phyloP scores from a whole-genome alignment of 2,329 filamentous ascomycete species.

The Fusarium pseudograminearum region DNA sequence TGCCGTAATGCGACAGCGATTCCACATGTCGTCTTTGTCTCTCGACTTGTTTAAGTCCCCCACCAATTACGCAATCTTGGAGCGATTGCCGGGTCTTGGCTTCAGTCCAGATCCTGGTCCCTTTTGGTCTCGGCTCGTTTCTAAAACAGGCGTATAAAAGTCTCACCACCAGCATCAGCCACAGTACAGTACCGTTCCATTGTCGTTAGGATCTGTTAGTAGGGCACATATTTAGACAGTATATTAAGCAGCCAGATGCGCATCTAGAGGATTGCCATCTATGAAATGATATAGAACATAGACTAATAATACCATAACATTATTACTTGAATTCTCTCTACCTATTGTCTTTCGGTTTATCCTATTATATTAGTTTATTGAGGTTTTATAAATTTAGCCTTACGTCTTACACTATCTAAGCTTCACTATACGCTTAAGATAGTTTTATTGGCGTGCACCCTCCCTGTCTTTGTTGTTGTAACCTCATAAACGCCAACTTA shows the following conservation, averaged over 20 bases:
- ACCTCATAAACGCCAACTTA: not conserved
- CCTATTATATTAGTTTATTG: too few relatives aligned
- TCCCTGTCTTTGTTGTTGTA: constrained; percentile 2
- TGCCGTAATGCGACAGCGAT: constrained; percentile 1
- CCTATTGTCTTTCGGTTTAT: not conserved
- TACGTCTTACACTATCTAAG: constrained; percentile 44
- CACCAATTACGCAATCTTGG: constrained; percentile 32
- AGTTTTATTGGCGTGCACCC: constrained; percentile 40
- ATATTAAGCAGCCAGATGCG: constrained; percentile 7
- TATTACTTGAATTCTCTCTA: not conserved
- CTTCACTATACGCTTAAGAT: constrained; percentile 36
- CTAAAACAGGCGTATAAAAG: constrained; percentile 37
- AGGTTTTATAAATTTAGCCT: not conserved
- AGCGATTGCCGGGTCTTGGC: constrained; percentile 39
- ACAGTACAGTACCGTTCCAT: constrained; percentile 8
- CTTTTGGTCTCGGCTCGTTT: constrained; percentile 23
- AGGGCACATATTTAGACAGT: constrained; percentile 38
- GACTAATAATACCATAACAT: constrained; percentile 18
- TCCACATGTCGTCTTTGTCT: not conserved
- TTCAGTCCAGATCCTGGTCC: constrained; percentile 9
- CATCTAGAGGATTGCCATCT: constrained; percentile 3
- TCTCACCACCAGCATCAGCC: constrained; percentile 15
- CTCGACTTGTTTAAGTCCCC: constrained; percentile 3
- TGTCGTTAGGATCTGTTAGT: constrained; percentile 47
- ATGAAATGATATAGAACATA: constrained; percentile 16